These are phyloP conservation scores for Polyplosphaeria fusca DNA, from an alignment of 495 filamentous ascomycete genomes.

Conservation along the genomic window DNA sequence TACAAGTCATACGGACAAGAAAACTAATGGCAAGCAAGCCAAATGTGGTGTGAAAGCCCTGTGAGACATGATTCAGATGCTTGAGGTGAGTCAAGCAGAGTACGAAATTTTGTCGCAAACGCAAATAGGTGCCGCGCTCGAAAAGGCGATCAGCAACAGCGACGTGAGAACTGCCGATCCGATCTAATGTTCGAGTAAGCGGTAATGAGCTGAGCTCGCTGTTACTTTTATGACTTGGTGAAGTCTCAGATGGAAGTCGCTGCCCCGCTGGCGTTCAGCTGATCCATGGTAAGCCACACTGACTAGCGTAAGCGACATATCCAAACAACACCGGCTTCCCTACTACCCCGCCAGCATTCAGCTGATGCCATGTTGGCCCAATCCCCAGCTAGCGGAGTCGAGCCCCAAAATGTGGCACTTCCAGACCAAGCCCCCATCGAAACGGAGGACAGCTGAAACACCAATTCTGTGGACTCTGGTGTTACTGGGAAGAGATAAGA, in stretches of 20 bases:
- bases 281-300: background rate
- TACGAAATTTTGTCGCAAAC: background rate
- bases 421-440: too few species aligned
- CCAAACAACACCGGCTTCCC: too few species aligned
- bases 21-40: background rate
- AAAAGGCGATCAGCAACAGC: constrained; percentile 39
- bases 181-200: constrained; percentile 11
- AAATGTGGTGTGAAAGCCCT: background rate
- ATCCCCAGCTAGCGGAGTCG: background rate
- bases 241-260: constrained; percentile 17
- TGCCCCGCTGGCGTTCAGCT: background rate
- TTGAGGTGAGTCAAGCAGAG: too few species aligned
- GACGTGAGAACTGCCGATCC: constrained; percentile 18
- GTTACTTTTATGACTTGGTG: constrained; percentile 14
- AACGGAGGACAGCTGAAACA: too few species aligned
- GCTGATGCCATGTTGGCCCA: background rate
- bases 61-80: too few species aligned
- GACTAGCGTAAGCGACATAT: background rate
- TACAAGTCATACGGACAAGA: background rate
- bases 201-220: constrained; percentile 19
- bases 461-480: too few species aligned
- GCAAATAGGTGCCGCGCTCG: constrained; percentile 37
- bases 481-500: too few species aligned
- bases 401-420: constrained; percentile 12
- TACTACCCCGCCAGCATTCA: too few species aligned